Conservation (phyloP, 2,329 filamentous ascomycete genomes). For the Arthrobotrys sphaeroides region DNA sequence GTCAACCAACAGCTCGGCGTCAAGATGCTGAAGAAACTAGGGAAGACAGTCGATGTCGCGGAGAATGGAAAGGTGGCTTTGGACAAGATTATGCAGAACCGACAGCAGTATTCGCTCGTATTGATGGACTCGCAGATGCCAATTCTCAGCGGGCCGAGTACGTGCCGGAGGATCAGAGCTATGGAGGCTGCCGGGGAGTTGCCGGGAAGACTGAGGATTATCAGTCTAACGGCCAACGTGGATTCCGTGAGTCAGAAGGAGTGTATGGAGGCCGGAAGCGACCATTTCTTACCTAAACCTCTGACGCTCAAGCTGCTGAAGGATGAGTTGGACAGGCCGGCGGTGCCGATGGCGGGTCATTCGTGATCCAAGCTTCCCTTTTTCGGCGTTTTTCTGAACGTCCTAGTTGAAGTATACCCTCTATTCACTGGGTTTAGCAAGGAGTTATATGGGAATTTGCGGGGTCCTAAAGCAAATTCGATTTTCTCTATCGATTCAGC, state of each 20-base stretch:
- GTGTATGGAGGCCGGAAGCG: conserved; percentile 46
- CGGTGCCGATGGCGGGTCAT: neutral
- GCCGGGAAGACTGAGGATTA: conserved; percentile 34
- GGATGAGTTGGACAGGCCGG: conserved; percentile 24
- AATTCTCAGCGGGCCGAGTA: conserved; percentile 46
- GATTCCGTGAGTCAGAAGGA: conserved; percentile 41
- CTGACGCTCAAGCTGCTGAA: conserved; percentile 40
- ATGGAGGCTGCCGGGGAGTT: conserved; percentile 41
- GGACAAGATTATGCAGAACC: conserved; percentile 34
- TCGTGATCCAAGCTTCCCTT: neutral
- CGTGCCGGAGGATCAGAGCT: conserved; percentile 37
- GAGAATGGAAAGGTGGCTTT: conserved; percentile 50
- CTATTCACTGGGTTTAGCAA: conserved; percentile 14
- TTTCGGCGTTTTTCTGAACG: neutral
- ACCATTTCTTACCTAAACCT: conserved; percentile 48
- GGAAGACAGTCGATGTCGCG: conserved; percentile 42
- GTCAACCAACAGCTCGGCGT: conserved; percentile 50
- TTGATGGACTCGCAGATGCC: conserved; percentile 54
- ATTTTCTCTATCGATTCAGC: neutral
- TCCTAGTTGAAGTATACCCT: conserved; percentile 1
- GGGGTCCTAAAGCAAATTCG: neutral
- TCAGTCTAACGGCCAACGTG: conserved; percentile 52
- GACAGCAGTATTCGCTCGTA: conserved; percentile 39
- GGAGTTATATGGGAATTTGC: conserved; percentile 16
- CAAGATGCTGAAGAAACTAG: conserved; percentile 51